These are phyloP conservation scores for Ampelocalamus luodianensis DNA, from an alignment of 176 grass and related monocot genomes.

Conservation along the genomic window DNA sequence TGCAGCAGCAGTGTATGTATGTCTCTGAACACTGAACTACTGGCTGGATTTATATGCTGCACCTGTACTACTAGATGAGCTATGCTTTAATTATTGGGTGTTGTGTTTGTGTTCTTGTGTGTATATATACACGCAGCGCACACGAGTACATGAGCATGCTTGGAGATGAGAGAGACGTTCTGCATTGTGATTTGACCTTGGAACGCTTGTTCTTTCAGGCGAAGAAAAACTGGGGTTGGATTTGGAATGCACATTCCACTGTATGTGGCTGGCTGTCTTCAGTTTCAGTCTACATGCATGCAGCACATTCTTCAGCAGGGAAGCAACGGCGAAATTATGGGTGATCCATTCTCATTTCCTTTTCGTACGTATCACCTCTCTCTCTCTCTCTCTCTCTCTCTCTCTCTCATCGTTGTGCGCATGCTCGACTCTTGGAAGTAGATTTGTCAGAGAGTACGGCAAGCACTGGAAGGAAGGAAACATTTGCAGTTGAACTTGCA, in stretches of 20 bases:
- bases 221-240: background rate
- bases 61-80: background rate
- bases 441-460: slow-evolving; percentile 20
- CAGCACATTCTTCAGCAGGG: background rate
- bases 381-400: background rate
- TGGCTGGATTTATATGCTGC: background rate
- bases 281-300: background rate
- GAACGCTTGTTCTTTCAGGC: background rate
- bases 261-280: background rate
- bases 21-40: background rate
- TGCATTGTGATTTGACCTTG: slow-evolving; percentile 15
- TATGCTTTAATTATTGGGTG: background rate
- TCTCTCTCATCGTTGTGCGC: background rate
- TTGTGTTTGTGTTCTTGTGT: background rate
- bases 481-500: background rate
- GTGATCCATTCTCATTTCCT: background rate
- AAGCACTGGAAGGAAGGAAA: slow-evolving; percentile 27
- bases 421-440: slow-evolving; percentile 3
- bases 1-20: background rate
- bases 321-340: background rate
- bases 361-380: background rate
- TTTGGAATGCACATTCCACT: background rate
- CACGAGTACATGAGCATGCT: background rate
- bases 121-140: background rate
- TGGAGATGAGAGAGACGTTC: background rate